phyloP scores from a whole-genome alignment of 2,329 filamentous ascomycete species.

The Seiridium unicorne region DNA sequence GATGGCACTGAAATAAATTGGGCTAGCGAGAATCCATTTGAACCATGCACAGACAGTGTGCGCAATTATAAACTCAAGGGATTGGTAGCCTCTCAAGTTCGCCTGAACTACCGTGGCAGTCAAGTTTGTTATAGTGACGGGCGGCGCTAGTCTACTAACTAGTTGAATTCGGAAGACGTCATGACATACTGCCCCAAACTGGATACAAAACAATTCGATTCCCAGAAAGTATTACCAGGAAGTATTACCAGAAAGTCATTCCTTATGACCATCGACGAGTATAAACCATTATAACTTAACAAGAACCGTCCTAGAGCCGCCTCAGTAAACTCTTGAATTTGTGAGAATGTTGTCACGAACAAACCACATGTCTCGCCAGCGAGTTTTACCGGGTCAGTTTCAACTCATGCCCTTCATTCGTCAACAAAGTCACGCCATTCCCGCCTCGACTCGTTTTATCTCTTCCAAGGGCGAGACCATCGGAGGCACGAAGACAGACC shows the following conservation, averaged over 20 bases:
- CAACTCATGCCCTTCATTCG: not conserved
- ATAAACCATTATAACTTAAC: not conserved
- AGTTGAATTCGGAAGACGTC: not conserved
- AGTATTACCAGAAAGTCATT: not conserved
- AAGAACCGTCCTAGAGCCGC: not conserved
- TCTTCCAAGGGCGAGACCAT: not conserved
- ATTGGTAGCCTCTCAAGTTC: too few species aligned
- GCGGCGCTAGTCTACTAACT: not conserved
- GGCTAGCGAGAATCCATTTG: too few species aligned
- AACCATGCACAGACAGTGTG: too few species aligned
- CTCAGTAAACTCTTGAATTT: not conserved
- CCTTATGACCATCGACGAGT: too few species aligned
- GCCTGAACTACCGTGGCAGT: too few species aligned
- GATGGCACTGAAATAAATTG: too few species aligned
- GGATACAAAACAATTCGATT: not conserved
- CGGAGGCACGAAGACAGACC: conserved; percentile 1
- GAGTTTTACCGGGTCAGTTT: not conserved
- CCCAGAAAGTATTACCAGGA: not conserved
- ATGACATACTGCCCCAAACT: not conserved
- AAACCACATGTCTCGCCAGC: not conserved
- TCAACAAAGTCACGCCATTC: not conserved
- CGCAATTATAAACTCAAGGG: too few species aligned
- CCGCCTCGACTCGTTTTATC: not conserved
- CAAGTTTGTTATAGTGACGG: too few species aligned
- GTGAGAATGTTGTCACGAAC: not conserved